Percentiles rank a stretch among this genome's conserved stretches.
Evolutionary conservation across 2,329 filamentous ascomycete species (phyloP).

Genomic region (Hypoxylon sp.): DNA sequence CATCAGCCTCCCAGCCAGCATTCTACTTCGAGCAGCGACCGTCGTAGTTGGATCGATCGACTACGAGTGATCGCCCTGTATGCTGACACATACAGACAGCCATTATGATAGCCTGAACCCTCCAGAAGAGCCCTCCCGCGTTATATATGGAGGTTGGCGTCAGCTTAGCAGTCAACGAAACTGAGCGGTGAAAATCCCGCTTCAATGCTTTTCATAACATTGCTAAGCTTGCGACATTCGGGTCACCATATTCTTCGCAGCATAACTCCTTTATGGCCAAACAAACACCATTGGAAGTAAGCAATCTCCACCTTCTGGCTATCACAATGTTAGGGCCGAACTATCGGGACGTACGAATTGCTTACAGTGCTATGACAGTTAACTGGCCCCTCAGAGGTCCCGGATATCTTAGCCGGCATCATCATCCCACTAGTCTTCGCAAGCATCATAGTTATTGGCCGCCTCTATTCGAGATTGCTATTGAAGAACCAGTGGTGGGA

Average conservation of each 20-base stretch:
- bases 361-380: constrained; percentile 33
- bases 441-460: constrained; percentile 38
- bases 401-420: constrained; percentile 39
- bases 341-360: constrained; percentile 17
- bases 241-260: constrained; percentile 17
- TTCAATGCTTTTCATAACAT: constrained; percentile 16
- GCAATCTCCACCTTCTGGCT: constrained; percentile 28
- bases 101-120: constrained; percentile 14
- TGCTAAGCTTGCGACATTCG: constrained; percentile 19
- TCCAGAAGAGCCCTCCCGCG: constrained; percentile 11
- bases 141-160: constrained; percentile 38
- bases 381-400: constrained; percentile 39
- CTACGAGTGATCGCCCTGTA: constrained; percentile 16
- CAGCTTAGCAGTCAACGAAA: constrained; percentile 22
- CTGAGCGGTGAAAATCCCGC: constrained; percentile 18
- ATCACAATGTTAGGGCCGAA: constrained; percentile 17
- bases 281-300: constrained; percentile 34
- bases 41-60: constrained; percentile 16
- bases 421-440: constrained; percentile 40
- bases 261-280: constrained; percentile 33
- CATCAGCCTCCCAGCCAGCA: constrained; percentile 17
- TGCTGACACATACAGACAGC: constrained; percentile 25
- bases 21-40: constrained; percentile 4
- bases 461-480: constrained; percentile 41
- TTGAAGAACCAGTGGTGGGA: constrained; percentile 44